Conservation (phyloP, 169 alveolate genomes). For the Eimeria acervulina region DNA sequence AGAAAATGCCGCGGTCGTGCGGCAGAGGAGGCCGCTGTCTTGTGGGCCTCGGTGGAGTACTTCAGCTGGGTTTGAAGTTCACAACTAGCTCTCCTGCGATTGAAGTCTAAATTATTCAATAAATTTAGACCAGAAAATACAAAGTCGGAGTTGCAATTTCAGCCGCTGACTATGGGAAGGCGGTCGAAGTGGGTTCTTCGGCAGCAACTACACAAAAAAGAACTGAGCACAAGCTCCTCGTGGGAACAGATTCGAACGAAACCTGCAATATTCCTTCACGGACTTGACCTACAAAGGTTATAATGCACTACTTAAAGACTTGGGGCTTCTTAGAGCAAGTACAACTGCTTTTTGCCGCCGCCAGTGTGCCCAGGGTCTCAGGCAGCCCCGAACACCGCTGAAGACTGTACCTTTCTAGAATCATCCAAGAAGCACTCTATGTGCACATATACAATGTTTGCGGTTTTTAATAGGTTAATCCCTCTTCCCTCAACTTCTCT, state of each 20-base stretch:
- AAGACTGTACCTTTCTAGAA: not conserved
- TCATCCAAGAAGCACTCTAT: not conserved
- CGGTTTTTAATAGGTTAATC: not conserved
- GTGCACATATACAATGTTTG: no score
- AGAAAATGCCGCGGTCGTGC: not conserved
- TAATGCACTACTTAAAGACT: no score
- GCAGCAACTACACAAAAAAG: not conserved
- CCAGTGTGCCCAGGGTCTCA: not conserved
- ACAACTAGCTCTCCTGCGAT: not conserved
- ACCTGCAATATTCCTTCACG: not conserved
- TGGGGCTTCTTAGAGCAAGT: not conserved
- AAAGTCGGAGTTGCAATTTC: not conserved
- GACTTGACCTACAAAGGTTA: not conserved
- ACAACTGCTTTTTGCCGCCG: not conserved
- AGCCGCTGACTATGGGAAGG: not conserved
- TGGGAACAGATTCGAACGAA: not conserved
- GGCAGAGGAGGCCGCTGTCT: slow-evolving; percentile 12
- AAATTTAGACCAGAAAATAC: not conserved
- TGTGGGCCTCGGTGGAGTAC: not conserved
- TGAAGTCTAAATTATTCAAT: not conserved
- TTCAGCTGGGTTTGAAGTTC: not conserved
- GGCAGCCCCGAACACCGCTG: not conserved
- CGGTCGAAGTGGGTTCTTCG: not conserved
- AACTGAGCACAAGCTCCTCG: not conserved
- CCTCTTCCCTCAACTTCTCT: not conserved